Base-by-base conservation (phyloP, 1,284 basidiomycete species). In the Trichosporon sp. region DNA sequence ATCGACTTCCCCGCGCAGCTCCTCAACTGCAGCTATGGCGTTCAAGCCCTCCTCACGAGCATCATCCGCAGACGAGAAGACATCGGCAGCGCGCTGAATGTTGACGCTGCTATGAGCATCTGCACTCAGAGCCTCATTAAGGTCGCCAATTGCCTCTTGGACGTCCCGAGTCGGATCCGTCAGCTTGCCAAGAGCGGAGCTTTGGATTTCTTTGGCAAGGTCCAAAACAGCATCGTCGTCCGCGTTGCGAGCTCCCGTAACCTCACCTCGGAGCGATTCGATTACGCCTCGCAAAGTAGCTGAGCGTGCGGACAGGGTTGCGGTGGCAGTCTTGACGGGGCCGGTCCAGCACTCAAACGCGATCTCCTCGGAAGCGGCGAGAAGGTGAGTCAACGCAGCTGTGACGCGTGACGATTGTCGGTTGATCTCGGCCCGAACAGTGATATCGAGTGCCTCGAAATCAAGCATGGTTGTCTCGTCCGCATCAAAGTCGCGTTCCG, bases 401-500 rank as follows among this genome's bases (percentile, higher is more conserved):
- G 86, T 86, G 16, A 94, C 86, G 65, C 85, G 86, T 79, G 92
- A 88, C 32, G 88, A 86, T 75, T 89, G 89, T 5, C 87, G 85
- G 78, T 94, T 94, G 31, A 87, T 88, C 77, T 92, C 90, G 12
- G 86, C 81, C 2, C 92, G 90, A 38, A 93, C 90, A 43, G 85
- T 85, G 64, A 87, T 87, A 76, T 94, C 91, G 19, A 93, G 81
- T n/a, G 82, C 81, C 7, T 83, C 77, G 14, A 90, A 85, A 69
- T 91, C 90, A 75, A 92, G 68, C 67, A 71, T 65, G 7, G 64
- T 48, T 21, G 72, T 61, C 38, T 37, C 12, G n/a, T 40, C 14
- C 5, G 35, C 32, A 19, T 65, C 46, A 4, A 63, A 51, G 11
- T 61, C 68, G 19, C 59, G 37, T 7, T 56, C 51, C 14, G 35